Evolutionary conservation across 2,329 filamentous ascomycete genomes (phyloP), one percentile per base, ranked within the genome.

Genomic region (Geosmithia putterillii): DNA sequence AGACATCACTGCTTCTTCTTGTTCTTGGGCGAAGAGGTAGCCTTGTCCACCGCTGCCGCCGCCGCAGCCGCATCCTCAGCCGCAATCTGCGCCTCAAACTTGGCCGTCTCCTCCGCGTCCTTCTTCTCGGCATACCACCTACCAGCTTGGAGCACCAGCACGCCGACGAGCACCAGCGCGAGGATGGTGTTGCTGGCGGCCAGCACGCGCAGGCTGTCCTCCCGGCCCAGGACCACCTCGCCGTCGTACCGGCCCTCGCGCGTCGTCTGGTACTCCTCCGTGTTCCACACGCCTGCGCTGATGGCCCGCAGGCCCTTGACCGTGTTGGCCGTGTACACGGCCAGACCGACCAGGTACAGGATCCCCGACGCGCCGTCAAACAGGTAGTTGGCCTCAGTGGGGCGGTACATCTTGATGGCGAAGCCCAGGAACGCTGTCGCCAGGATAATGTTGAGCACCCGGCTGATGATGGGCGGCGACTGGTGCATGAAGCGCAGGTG

Each of bases 101-200:
- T 32, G 51, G 80, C 75, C 49, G 82, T 71, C 58, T 78, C 74
- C 56, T 76, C 78, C 44, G 75, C 73, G 64, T 96, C 89, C 67
- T 94, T 94, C 58, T 86, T 76, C 74, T 96, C 89, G 21, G 92
- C 92, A 67, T 98, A 98, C 92, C 90, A 96, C 73, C 96, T 87
- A 10, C 92, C 92, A 18, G 87, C 87, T 76, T 98, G 92, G 57
- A 98, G 66, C 28, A 95, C 86, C 50, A 98, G 61, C 9, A 98
- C 86, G 5, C 92, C 92, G 3, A 96, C 81, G 43, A 98, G 66
- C 23, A 98, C 87, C 38, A 98, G 74, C 32, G 90, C 92, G 45
- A 96, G 66, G 58, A 98, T 98, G 3, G 92, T 96, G 65, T 98
- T 95, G 62, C 87, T 95, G 7, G 92, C 92, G 25, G 88, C 80